These are phyloP conservation scores for Solanum bulbocastanum DNA, from an alignment of 257 asterid species.

Conservation along the genomic window DNA sequence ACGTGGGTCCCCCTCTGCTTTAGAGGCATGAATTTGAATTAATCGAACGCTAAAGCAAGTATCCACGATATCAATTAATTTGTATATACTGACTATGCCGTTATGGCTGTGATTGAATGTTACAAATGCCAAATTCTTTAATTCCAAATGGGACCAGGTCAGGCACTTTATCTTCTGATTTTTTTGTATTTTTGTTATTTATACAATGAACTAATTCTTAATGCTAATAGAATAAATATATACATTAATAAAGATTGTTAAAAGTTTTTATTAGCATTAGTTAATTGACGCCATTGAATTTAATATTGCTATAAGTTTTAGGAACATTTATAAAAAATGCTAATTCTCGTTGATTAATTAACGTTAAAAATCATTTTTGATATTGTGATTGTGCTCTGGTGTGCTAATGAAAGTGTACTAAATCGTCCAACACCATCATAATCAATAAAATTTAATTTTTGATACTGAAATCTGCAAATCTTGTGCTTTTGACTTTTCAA, in stretches of 20 bases:
- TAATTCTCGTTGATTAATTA: no score
- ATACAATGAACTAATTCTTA: neutral
- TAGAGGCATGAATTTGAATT: neutral
- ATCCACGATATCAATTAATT: neutral
- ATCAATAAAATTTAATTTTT: neutral
- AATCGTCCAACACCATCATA: neutral
- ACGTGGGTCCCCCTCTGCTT: rapidly evolving
- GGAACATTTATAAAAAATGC: no score
- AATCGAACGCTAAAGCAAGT: neutral
- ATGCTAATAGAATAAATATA: neutral
- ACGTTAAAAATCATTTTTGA: no score
- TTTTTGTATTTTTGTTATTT: neutral
- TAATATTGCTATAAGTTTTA: no score
- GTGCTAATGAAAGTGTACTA: neutral
- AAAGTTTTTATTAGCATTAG: no score
- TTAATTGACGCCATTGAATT: neutral
- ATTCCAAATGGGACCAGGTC: neutral
- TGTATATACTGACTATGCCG: neutral
- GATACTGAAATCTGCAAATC: neutral
- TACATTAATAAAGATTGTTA: no score
- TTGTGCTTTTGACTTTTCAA: neutral
- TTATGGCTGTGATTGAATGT: neutral
- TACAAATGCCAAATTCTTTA: neutral
- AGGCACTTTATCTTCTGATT: neutral
- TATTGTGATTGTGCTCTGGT: neutral